Conservation (phyloP, 495 filamentous ascomycete genomes). For the Aspergillus cavernicola region DNA sequence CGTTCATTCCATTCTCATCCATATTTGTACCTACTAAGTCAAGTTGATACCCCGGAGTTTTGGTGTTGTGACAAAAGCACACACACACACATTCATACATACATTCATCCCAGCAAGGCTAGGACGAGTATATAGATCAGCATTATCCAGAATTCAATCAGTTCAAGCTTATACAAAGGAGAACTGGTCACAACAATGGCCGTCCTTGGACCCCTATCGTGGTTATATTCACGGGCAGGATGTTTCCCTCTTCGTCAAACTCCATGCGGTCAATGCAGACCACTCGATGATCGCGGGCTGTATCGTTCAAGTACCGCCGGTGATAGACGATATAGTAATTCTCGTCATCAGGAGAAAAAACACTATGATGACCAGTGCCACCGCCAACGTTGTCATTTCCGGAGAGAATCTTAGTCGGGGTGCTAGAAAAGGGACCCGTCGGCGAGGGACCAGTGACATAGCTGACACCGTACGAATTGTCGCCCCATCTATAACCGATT, state of each 20-base stretch:
- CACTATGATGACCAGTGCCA: constrained; percentile 41
- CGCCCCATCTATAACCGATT: constrained; percentile 32
- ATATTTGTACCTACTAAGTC: neutral
- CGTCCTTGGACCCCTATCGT: constrained; percentile 26
- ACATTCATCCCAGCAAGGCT: neutral
- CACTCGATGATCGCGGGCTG: constrained; percentile 41
- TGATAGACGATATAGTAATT: constrained; percentile 51
- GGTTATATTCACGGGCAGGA: constrained; percentile 39
- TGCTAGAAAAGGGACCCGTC: constrained; percentile 37
- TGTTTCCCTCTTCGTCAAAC: constrained; percentile 41
- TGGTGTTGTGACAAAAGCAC: constrained; percentile 3
- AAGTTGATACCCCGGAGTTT: constrained; percentile 12
- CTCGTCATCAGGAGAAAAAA: constrained; percentile 40
- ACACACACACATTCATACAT: constrained; percentile 7
- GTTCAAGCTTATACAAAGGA: neutral
- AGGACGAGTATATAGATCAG: neutral
- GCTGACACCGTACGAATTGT: constrained; percentile 43
- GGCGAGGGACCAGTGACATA: constrained; percentile 42
- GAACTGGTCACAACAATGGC: constrained; percentile 1
- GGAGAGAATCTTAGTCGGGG: constrained; percentile 34
- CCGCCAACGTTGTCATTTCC: constrained; percentile 37
- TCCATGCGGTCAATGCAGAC: constrained; percentile 45
- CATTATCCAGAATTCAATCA: neutral
- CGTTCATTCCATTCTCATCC: neutral
- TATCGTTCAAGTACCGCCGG: constrained; percentile 38